Percentiles rank a stretch among this genome's conserved stretches.
These are phyloP conservation scores for Cyamopsis tetragonoloba DNA, from an alignment of 306 rosid genomes.

Conservation along the genomic window DNA sequence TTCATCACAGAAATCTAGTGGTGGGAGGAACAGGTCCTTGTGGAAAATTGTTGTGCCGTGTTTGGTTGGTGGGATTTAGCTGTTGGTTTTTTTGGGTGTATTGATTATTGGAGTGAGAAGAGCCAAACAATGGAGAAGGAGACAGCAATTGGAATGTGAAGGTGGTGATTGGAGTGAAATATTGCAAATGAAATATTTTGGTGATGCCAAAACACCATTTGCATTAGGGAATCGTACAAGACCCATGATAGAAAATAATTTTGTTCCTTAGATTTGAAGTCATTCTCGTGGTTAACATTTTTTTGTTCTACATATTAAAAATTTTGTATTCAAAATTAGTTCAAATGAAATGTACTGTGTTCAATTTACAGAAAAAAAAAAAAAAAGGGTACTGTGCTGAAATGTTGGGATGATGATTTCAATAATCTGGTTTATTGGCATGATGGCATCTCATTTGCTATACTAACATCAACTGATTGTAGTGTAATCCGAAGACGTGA, in stretches of 20 bases:
- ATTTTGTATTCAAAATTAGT: not conserved
- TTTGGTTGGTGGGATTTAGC: slow-evolving; percentile 28
- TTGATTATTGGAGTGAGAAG: slow-evolving; percentile 13
- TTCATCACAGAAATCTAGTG: slow-evolving; percentile 13
- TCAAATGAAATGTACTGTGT: not conserved
- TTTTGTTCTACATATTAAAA: not conserved
- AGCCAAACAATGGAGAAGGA: not conserved
- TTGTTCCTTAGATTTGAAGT: slow-evolving; percentile 30
- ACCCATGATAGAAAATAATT: slow-evolving; percentile 44
- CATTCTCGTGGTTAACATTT: not conserved
- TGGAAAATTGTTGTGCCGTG: slow-evolving; percentile 28
- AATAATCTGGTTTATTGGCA: not conserved
- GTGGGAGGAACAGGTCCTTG: not conserved
- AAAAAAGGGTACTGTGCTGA: too few species aligned
- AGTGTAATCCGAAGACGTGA: too few species aligned
- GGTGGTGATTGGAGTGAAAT: slow-evolving; percentile 15
- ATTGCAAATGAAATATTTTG: slow-evolving; percentile 23
- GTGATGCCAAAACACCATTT: slow-evolving; percentile 35
- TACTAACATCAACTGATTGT: not conserved
- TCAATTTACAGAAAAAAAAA: too few species aligned
- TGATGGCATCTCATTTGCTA: not conserved
- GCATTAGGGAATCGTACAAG: slow-evolving; percentile 47
- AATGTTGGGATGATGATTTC: not conserved
- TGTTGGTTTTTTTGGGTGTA: slow-evolving; percentile 20
- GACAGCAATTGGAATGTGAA: slow-evolving; percentile 28